Evolutionary conservation across 306 rosid genomes (phyloP).

Genomic region (Rubus idaeus): DNA sequence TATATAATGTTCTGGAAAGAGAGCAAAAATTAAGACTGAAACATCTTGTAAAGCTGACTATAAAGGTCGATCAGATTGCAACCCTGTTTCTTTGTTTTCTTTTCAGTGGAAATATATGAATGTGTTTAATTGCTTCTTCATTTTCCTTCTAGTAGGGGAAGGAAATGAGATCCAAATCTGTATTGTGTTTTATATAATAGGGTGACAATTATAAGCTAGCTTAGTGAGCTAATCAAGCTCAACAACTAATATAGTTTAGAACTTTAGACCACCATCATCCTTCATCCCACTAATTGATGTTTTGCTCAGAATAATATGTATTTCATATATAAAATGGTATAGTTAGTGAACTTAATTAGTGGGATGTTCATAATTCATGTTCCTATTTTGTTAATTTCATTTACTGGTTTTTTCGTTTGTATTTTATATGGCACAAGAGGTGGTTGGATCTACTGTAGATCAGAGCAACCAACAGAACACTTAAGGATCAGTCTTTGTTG

Average conservation of each 20-base stretch:
- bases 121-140: background rate
- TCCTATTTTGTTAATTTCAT: background rate
- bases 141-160: background rate
- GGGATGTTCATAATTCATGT: background rate
- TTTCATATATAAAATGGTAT: background rate
- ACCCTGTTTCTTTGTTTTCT: background rate
- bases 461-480: background rate
- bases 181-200: background rate
- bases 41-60: conserved; percentile 14
- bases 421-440: background rate
- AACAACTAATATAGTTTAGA: background rate
- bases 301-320: background rate
- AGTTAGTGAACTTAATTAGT: background rate
- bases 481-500: background rate
- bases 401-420: background rate
- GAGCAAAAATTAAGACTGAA: background rate
- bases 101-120: conserved; percentile 2
- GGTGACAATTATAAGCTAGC: background rate
- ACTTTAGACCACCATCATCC: background rate
- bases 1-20: conserved; percentile 12
- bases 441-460: background rate
- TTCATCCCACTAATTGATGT: conserved; percentile 9
- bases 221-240: background rate
- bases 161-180: background rate
- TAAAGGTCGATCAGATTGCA: background rate